Percentiles rank a stretch among this genome's conserved stretches.
These are phyloP conservation scores for Pouteria campechiana DNA, from an alignment of 179 eudicot species.

Conservation along the genomic window DNA sequence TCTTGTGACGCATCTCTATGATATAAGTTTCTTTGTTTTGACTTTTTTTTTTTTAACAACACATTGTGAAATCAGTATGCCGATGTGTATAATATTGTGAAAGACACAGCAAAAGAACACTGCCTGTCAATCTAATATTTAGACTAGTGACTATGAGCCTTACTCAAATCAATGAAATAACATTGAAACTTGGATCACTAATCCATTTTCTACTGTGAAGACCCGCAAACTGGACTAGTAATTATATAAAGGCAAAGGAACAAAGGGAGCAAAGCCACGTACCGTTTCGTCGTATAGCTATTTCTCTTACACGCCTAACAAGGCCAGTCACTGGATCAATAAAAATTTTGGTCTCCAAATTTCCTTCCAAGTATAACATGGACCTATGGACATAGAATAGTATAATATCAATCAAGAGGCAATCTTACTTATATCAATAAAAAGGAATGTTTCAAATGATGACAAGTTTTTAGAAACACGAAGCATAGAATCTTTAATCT, in stretches of 20 bases:
- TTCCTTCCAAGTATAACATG: conserved; percentile 75
- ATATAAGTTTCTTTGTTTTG: no score
- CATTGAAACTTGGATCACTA: no score
- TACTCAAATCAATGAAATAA: no score
- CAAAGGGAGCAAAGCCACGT: not conserved
- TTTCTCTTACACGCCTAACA: conserved; percentile 73
- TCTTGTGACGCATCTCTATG: no score
- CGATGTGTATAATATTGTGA: not conserved
- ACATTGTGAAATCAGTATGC: no score
- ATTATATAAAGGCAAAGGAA: not conserved
- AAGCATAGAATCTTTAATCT: no score
- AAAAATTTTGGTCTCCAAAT: conserved; percentile 73
- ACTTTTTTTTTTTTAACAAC: no score
- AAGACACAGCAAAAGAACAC: not conserved
- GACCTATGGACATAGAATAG: conserved; percentile 29
- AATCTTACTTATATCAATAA: no score
- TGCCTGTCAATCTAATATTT: no score
- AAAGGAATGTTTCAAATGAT: no score
- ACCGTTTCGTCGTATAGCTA: conserved; percentile 75
- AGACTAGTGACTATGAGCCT: no score
- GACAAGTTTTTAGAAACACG: no score
- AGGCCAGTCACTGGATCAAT: conserved; percentile 69
- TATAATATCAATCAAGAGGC: conserved; percentile 3
- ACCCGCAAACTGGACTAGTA: not conserved
- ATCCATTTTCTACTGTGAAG: not conserved